Percentiles rank a stretch among this genome's conserved stretches.
Evolutionary conservation across 768 basidiomycete species (phyloP).

Genomic region (Suillus brevipes): DNA sequence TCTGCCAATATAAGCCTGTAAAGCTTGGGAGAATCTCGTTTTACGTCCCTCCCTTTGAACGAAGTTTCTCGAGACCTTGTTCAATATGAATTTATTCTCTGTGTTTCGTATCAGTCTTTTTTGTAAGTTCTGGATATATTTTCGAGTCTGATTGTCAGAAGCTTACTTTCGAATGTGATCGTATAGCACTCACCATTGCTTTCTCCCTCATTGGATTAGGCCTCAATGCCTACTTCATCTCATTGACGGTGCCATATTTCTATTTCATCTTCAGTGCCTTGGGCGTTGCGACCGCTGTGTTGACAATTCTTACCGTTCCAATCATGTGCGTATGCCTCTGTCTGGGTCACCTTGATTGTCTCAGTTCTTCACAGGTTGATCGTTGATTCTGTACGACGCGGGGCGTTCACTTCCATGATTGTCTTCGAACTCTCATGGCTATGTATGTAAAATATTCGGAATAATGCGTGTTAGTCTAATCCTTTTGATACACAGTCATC

Average conservation of each 20-base stretch:
- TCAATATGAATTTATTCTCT: slow-evolving; percentile 9
- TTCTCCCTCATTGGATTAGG: slow-evolving; percentile 35
- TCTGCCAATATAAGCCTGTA: not conserved
- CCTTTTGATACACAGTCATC: slow-evolving; percentile 19
- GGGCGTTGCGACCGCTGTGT: slow-evolving; percentile 26
- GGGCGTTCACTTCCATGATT: slow-evolving; percentile 41
- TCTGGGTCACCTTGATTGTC: not conserved
- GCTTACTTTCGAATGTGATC: slow-evolving; percentile 7
- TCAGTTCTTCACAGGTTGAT: slow-evolving; percentile 30
- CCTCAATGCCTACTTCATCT: slow-evolving; percentile 28
- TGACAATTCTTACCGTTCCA: slow-evolving; percentile 32
- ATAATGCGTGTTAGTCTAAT: not conserved
- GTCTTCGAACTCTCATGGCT: slow-evolving; percentile 38
- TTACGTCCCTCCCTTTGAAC: not conserved
- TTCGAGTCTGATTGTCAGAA: not conserved
- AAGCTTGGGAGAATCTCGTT: not conserved
- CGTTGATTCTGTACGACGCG: slow-evolving; percentile 35
- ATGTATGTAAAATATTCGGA: slow-evolving; percentile 27
- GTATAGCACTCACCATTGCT: slow-evolving; percentile 16
- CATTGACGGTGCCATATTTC: slow-evolving; percentile 17
- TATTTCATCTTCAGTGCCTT: slow-evolving; percentile 29
- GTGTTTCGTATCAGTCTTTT: slow-evolving; percentile 21
- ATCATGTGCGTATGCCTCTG: slow-evolving; percentile 23
- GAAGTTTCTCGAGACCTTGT: not conserved
- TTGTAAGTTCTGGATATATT: slow-evolving; percentile 16